Conservation (phyloP, 306 rosid genomes). For the Mimosa bimucronata region DNA sequence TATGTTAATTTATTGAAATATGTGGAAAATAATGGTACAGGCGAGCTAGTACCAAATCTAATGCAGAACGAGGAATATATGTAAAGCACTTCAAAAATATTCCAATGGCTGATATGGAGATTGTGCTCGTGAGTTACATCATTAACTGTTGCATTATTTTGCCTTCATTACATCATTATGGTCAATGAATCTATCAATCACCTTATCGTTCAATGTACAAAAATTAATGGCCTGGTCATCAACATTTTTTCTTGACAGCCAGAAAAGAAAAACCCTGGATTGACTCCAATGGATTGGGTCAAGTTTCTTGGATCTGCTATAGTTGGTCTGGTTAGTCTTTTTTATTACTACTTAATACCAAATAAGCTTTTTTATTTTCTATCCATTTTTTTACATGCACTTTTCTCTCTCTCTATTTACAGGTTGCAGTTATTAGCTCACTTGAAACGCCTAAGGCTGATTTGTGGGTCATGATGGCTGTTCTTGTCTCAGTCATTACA, state of each 20-base stretch:
- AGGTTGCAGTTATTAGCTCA: slow-evolving; percentile 84
- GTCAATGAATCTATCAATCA: not conserved
- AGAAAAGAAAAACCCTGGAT: slow-evolving; percentile 92
- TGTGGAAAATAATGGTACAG: slow-evolving; percentile 41
- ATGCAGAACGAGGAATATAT: slow-evolving; percentile 70
- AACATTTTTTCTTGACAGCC: slow-evolving; percentile 63
- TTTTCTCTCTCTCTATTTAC: slow-evolving; percentile 20
- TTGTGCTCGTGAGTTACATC: slow-evolving; percentile 79
- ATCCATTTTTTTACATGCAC: slow-evolving; percentile 24
- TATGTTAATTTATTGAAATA: slow-evolving; percentile 34
- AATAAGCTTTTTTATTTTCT: not conserved
- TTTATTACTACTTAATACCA: slow-evolving; percentile 17
- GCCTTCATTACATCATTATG: not conserved
- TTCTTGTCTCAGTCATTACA: slow-evolving; percentile 75
- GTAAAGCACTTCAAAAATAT: slow-evolving; percentile 89
- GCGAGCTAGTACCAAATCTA: slow-evolving; percentile 53
- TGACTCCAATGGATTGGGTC: slow-evolving; percentile 99
- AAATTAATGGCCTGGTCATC: slow-evolving; percentile 29
- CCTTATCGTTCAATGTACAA: not conserved
- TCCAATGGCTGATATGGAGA: slow-evolving; percentile 98
- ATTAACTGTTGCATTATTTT: not conserved
- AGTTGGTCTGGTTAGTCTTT: slow-evolving; percentile 84
- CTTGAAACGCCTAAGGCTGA: slow-evolving; percentile 64
- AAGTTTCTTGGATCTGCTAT: slow-evolving; percentile 78
- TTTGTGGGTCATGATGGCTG: slow-evolving; percentile 68